phyloP scores from a whole-genome alignment of 352 stramenopile genomes.

The Phytophthora pisi region DNA sequence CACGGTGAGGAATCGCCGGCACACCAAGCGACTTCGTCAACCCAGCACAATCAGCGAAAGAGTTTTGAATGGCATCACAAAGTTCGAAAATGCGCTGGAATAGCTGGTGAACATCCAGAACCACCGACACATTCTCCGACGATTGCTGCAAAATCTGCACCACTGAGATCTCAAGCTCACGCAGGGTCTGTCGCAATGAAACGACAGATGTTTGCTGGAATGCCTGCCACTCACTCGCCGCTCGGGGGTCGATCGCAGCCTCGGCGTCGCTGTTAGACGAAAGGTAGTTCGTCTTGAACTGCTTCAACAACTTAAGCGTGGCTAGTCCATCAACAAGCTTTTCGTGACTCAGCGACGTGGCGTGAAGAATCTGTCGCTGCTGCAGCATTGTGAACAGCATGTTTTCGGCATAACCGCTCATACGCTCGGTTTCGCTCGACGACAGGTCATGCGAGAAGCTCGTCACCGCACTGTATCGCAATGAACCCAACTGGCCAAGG shows the following conservation, averaged over 20 bases:
- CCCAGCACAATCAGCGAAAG: slow-evolving; percentile 31
- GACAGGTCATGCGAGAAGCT: slow-evolving; percentile 90
- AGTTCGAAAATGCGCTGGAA: slow-evolving; percentile 43
- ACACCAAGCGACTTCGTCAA: slow-evolving; percentile 53
- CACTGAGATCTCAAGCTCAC: slow-evolving; percentile 73
- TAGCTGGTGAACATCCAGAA: slow-evolving; percentile 24
- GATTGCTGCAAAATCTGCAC: slow-evolving; percentile 51
- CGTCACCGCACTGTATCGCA: slow-evolving; percentile 81
- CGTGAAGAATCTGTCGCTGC: slow-evolving; percentile 83
- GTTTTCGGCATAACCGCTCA: slow-evolving; percentile 91
- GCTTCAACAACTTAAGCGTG: slow-evolving; percentile 55
- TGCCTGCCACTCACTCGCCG: slow-evolving; percentile 56
- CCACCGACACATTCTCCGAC: slow-evolving; percentile 24
- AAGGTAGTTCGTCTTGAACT: slow-evolving; percentile 46
- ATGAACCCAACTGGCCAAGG: slow-evolving; percentile 71
- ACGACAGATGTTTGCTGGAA: slow-evolving; percentile 55
- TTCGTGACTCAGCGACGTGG: slow-evolving; percentile 73
- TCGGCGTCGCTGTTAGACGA: slow-evolving; percentile 3
- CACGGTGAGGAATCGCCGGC: slow-evolving; percentile 58
- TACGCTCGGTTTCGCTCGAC: slow-evolving; percentile 79
- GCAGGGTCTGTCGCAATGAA: slow-evolving; percentile 54
- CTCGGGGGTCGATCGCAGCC: slow-evolving; percentile 24
- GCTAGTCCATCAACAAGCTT: slow-evolving; percentile 60
- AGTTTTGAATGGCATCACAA: slow-evolving; percentile 38
- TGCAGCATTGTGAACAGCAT: slow-evolving; percentile 90